Conservation (phyloP, 352 stramenopile genomes). For the Globisporangium cylindrosporum region DNA sequence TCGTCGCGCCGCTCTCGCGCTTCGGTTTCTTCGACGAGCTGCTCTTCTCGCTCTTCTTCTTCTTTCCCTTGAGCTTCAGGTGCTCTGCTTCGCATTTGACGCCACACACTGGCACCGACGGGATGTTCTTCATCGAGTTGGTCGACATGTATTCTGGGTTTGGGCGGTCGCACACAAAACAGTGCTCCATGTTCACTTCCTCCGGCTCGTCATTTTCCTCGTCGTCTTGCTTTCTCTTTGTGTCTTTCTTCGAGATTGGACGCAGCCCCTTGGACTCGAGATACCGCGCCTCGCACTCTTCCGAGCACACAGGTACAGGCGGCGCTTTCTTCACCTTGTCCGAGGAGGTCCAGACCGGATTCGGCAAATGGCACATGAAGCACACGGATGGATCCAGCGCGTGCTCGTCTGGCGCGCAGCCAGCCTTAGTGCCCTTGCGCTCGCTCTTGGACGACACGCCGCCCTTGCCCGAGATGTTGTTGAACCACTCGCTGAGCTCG, state of each 20-base stretch:
- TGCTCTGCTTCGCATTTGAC: slow-evolving; percentile 66
- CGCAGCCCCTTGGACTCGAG: slow-evolving; percentile 52
- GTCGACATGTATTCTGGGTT: slow-evolving; percentile 69
- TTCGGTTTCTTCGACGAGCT: slow-evolving; percentile 5
- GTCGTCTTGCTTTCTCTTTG: slow-evolving; percentile 21
- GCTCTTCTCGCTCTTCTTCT: slow-evolving; percentile 30
- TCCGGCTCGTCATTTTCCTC: slow-evolving; percentile 6
- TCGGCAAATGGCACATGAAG: slow-evolving; percentile 56
- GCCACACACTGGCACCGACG: slow-evolving; percentile 60
- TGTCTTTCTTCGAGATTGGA: slow-evolving; percentile 18
- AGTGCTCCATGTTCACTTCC: slow-evolving; percentile 33
- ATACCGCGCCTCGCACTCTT: slow-evolving; percentile 53
- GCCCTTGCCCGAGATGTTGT: slow-evolving; percentile 27
- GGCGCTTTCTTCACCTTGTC: slow-evolving; percentile 52
- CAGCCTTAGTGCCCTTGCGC: slow-evolving; percentile 40
- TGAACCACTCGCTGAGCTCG: slow-evolving; percentile 84
- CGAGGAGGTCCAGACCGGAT: slow-evolving; percentile 66
- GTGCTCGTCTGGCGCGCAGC: not conserved
- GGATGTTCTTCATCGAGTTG: slow-evolving; percentile 46
- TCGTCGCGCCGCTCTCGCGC: not conserved
- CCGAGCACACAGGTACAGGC: slow-evolving; percentile 56
- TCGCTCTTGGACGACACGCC: slow-evolving; percentile 22
- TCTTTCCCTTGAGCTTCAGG: slow-evolving; percentile 19
- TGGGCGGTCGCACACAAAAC: slow-evolving; percentile 57
- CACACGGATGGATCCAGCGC: slow-evolving; percentile 29